phyloP scores from a whole-genome alignment of 306 rosid genomes.

The Prunus mongolica region DNA sequence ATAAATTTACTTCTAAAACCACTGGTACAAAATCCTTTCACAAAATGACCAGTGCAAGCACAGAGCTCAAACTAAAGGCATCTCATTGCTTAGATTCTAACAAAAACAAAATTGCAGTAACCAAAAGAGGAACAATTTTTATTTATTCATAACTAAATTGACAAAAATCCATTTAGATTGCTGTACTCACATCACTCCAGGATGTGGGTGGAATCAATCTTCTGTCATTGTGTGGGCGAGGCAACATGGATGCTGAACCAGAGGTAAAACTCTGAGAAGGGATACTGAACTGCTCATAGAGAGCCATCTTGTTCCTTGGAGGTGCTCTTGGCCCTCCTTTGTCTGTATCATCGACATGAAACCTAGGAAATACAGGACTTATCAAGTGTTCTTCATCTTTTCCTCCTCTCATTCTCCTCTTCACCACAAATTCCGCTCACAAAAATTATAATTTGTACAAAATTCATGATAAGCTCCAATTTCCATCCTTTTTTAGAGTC shows the following conservation, averaged over 20 bases:
- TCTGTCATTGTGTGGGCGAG: constrained; percentile 26
- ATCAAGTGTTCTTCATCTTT: constrained; percentile 40
- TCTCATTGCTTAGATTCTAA: background rate
- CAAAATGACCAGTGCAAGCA: background rate
- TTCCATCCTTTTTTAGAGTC: constrained; percentile 1
- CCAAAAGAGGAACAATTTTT: background rate
- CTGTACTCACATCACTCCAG: constrained; percentile 43
- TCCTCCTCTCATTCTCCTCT: constrained; percentile 39
- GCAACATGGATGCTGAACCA: constrained; percentile 48
- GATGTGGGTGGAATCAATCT: constrained; percentile 36
- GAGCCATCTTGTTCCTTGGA: constrained; percentile 87
- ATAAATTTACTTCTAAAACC: background rate
- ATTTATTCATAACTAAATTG: background rate
- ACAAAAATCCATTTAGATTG: background rate
- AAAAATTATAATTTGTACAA: constrained; percentile 12
- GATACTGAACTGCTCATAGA: constrained; percentile 51
- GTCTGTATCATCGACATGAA: constrained; percentile 64
- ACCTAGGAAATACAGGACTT: constrained; percentile 72
- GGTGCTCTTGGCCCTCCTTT: constrained; percentile 77
- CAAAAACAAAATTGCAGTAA: background rate
- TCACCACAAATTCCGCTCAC: constrained; percentile 26
- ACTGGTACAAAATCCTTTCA: background rate
- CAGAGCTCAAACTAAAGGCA: constrained; percentile 4
- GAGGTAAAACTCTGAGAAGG: constrained; percentile 49
- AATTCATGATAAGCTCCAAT: constrained; percentile 15